phyloP scores from a whole-genome alignment of 2,329 filamentous ascomycete species.

The Chrysoporthe puriensis region DNA sequence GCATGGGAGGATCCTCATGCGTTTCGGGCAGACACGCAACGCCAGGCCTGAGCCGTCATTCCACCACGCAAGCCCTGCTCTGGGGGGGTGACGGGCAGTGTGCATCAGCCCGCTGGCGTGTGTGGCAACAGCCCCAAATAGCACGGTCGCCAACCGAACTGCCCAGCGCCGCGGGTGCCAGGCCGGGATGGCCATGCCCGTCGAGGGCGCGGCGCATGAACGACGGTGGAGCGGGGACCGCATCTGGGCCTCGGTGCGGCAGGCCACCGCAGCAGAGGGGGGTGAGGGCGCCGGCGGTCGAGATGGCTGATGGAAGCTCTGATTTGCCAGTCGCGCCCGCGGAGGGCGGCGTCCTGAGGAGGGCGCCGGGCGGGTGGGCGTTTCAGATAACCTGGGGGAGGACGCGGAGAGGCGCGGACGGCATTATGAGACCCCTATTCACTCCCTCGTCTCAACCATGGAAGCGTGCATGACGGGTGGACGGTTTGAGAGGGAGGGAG shows the following conservation, averaged over 20 bases:
- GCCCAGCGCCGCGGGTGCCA: not conserved
- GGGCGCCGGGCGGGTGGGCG: not conserved
- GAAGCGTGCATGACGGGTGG: not conserved
- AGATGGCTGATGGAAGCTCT: not conserved
- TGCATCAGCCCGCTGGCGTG: not conserved
- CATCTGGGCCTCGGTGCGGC: not conserved
- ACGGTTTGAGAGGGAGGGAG: not conserved
- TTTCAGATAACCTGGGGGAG: slow-evolving; percentile 23
- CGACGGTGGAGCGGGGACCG: not conserved
- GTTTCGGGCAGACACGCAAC: slow-evolving; percentile 1
- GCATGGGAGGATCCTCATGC: not conserved
- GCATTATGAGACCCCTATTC: slow-evolving; percentile 17
- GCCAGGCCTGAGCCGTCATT: not conserved
- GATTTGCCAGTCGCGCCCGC: slow-evolving; percentile 1
- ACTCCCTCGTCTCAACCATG: not conserved
- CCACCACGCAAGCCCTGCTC: slow-evolving; percentile 4
- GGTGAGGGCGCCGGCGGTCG: not conserved
- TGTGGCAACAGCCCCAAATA: not conserved
- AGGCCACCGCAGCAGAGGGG: not conserved
- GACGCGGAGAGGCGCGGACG: slow-evolving; percentile 10
- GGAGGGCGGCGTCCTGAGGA: not conserved
- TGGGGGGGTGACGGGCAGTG: not conserved
- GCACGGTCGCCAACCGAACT: slow-evolving; percentile 4
- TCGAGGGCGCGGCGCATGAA: slow-evolving; percentile 2
- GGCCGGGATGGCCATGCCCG: not conserved